These are phyloP conservation scores for Sugiyamaella sp. DNA, from an alignment of 1,139 yeast species.

Conservation along the genomic window DNA sequence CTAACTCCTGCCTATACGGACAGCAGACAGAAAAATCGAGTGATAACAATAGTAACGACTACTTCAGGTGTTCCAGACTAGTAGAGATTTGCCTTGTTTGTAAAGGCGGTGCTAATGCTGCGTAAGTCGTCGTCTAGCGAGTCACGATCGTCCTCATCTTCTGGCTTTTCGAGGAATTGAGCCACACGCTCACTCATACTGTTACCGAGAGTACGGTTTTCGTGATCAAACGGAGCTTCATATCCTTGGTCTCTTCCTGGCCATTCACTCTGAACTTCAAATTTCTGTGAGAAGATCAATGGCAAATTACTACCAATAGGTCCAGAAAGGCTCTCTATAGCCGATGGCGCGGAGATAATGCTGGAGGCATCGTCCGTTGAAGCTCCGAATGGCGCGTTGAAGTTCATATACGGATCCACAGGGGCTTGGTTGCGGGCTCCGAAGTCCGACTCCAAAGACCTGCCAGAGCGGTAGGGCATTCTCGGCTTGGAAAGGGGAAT, in stretches of 20 bases:
- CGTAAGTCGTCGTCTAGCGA: constrained; percentile 50
- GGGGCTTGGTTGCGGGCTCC: background rate
- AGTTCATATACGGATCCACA: constrained; percentile 2
- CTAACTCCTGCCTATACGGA: too few relatives aligned
- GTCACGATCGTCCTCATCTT: constrained; percentile 37
- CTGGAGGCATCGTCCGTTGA: constrained; percentile 31
- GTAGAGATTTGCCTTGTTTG: constrained; percentile 46
- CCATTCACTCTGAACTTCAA: constrained; percentile 21
- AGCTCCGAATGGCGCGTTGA: constrained; percentile 10
- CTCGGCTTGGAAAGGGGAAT: constrained; percentile 48
- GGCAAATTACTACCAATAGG: constrained; percentile 30
- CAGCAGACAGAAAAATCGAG: too few relatives aligned
- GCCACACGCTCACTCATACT: constrained; percentile 51
- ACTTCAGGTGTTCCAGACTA: constrained; percentile 18
- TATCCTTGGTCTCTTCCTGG: background rate
- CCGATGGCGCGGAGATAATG: constrained; percentile 35
- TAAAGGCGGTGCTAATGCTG: constrained; percentile 53
- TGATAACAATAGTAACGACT: background rate
- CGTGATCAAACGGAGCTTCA: constrained; percentile 2
- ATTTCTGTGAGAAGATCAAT: constrained; percentile 27
- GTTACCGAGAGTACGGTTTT: constrained; percentile 42
- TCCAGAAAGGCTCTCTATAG: constrained; percentile 9
- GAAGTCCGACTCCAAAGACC: constrained; percentile 1
- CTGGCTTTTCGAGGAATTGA: constrained; percentile 37
- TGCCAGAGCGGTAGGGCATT: constrained; percentile 23